phyloP scores from a whole-genome alignment of 2,329 filamentous ascomycete species.

The Apiospora koreana region DNA sequence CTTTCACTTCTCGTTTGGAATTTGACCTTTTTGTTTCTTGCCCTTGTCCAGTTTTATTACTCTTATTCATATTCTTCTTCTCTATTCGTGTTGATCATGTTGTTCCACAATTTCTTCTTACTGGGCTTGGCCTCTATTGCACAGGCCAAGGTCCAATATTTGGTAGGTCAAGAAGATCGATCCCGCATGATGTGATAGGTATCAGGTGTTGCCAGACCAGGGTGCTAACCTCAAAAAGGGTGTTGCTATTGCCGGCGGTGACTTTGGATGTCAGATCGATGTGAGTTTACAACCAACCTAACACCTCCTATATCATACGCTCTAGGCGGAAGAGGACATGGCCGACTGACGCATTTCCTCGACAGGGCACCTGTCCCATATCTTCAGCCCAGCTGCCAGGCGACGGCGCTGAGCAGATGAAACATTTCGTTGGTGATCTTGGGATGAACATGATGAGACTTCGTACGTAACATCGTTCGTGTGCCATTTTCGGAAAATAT shows the following conservation, averaged over 20 bases:
- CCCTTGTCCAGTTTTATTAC: slow-evolving; percentile 8
- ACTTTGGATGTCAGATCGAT: slow-evolving; percentile 50
- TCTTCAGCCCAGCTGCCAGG: slow-evolving; percentile 36
- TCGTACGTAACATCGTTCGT: slow-evolving; percentile 31
- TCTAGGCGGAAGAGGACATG: not conserved
- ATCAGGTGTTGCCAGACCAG: not conserved
- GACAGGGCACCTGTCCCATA: slow-evolving; percentile 40
- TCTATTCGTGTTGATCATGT: slow-evolving; percentile 28
- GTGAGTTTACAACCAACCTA: slow-evolving; percentile 27
- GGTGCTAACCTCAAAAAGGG: slow-evolving; percentile 28
- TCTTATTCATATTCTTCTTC: slow-evolving; percentile 16
- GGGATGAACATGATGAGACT: slow-evolving; percentile 59
- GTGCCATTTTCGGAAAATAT: not conserved
- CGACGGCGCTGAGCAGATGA: slow-evolving; percentile 51
- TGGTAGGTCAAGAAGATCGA: slow-evolving; percentile 23
- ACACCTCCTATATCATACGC: not conserved
- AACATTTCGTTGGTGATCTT: slow-evolving; percentile 56
- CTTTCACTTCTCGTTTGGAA: slow-evolving; percentile 13
- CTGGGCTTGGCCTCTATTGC: slow-evolving; percentile 22
- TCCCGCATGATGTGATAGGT: not conserved
- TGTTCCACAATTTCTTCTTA: slow-evolving; percentile 23
- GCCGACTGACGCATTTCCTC: not conserved
- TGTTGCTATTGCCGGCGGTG: slow-evolving; percentile 48
- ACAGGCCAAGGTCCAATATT: slow-evolving; percentile 30
- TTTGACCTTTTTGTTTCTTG: not conserved